These are phyloP conservation scores for Penicillium sp. DNA, from an alignment of 2,329 filamentous ascomycete species.

Conservation along the genomic window DNA sequence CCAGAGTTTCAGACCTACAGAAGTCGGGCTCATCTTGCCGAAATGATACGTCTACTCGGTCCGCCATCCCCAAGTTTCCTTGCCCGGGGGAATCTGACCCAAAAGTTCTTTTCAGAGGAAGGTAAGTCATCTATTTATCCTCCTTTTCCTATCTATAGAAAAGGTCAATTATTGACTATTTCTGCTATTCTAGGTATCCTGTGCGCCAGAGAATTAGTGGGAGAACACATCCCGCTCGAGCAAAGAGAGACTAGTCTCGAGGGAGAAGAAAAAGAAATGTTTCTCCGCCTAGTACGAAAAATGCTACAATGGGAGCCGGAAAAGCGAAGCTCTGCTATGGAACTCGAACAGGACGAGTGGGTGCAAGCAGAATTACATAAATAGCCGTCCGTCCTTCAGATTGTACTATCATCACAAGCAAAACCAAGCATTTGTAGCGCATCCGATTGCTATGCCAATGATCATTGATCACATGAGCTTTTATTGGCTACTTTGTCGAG, in stretches of 20 bases:
- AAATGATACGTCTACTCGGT: conserved; percentile 48
- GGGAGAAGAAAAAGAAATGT: conserved; percentile 29
- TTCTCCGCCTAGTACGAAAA: conserved; percentile 33
- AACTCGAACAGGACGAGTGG: conserved; percentile 30
- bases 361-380: conserved; percentile 7
- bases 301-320: conserved; percentile 37
- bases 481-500: too few species aligned
- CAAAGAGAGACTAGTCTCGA: conserved; percentile 37
- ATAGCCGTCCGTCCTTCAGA: background rate
- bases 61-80: conserved; percentile 39
- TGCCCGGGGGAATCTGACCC: conserved; percentile 25
- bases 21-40: conserved; percentile 47
- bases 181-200: conserved; percentile 27
- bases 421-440: too few species aligned
- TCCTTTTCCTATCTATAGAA: background rate
- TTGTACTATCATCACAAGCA: too few species aligned
- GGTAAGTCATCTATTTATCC: conserved; percentile 24
- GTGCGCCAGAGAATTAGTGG: conserved; percentile 18
- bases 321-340: conserved; percentile 29
- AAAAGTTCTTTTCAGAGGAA: conserved; percentile 40
- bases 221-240: conserved; percentile 29
- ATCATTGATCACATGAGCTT: too few species aligned
- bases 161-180: conserved; percentile 1
- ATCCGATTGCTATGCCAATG: too few species aligned
- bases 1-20: conserved; percentile 39